Evolutionary conservation across 2,329 filamentous ascomycete species (phyloP).

Genomic region (Endoconidiophora laricicola): DNA sequence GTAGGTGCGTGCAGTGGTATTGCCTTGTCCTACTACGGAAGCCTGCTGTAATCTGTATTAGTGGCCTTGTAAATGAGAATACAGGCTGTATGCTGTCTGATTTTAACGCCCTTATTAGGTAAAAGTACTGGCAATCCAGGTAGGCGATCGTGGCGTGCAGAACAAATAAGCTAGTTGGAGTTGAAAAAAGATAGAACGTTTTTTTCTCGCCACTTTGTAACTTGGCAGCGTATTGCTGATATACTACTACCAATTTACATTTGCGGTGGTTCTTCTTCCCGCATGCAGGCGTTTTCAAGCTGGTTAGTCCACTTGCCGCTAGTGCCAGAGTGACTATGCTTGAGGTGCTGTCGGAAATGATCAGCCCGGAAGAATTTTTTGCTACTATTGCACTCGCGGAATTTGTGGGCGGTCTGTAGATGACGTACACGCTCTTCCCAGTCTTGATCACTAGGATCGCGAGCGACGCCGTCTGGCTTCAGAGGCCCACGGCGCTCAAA

Average conservation of each 20-base stretch:
- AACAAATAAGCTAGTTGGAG: no score
- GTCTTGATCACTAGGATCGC: slow-evolving; percentile 55
- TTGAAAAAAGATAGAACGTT: no score
- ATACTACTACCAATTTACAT: slow-evolving; percentile 7
- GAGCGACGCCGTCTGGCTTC: slow-evolving; percentile 21
- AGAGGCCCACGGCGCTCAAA: slow-evolving; percentile 36
- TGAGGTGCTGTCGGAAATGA: slow-evolving; percentile 94
- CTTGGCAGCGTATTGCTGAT: no score
- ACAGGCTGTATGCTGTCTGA: no score
- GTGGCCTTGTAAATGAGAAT: no score
- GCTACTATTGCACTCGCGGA: slow-evolving; percentile 90
- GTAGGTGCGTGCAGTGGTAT: no score
- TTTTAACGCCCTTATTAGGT: no score
- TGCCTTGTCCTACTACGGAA: no score
- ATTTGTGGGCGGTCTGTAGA: slow-evolving; percentile 84
- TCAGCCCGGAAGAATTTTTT: slow-evolving; percentile 98
- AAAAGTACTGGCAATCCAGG: no score
- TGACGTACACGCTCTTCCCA: slow-evolving; percentile 81
- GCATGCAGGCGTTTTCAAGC: slow-evolving; percentile 91
- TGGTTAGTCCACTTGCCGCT: slow-evolving; percentile 99
- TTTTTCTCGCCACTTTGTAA: no score
- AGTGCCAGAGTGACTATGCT: slow-evolving; percentile 89
- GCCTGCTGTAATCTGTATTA: no score
- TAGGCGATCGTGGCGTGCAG: no score
- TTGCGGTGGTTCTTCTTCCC: slow-evolving; percentile 54